Evolutionary conservation across 2,329 filamentous ascomycete genomes (phyloP), one percentile per base, ranked within the genome.

Genomic region (Malbranchea zuffiana): DNA sequence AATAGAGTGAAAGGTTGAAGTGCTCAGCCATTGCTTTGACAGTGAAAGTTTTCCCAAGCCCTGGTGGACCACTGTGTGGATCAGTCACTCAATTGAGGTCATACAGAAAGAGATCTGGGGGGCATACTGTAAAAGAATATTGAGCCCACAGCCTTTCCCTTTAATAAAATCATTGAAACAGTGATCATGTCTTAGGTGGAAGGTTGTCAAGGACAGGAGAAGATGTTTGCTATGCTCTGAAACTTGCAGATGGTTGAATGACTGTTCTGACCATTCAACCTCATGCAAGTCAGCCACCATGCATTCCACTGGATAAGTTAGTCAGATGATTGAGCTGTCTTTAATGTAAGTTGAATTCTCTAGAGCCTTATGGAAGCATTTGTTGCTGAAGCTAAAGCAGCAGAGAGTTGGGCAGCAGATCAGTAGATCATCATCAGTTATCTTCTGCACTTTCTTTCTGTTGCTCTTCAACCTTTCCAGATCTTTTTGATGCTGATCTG

Each of bases 121-220:
- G 26, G 15, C 16, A 10, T 42, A 42, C 28, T 44, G 39, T 7
- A 73, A 58, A 3, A 72, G 57, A 39, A 72, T 55, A 37, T 72
- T 68, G 36, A 71, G 62, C 6, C 69, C 68, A 7, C 50, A 41
- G 6, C 57, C 59, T 42, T 63, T 62, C 10, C 54, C 47, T 25
- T 51, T 38, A 32, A 59, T 50, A 10, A 57, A 39, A 40, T 58
- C 48, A 28, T 59, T 48, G 30, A 52, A 50, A 10, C 6, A 38
- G 34, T 46, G 20, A n/a, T 35, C 44, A 26, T 37, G 44, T 41
- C 45, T 43, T 19, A 47, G 6, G 27, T 41, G 43, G 27, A 31
- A 28, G 10, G 17, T 35, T 20, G 17, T 25, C 8, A 37, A 8
- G 21, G 37, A 12, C 23, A 45, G 43, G 25, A 51, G 44, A 7